phyloP scores from a whole-genome alignment of 2,329 filamentous ascomycete genomes.

The Talaromyces sp. region DNA sequence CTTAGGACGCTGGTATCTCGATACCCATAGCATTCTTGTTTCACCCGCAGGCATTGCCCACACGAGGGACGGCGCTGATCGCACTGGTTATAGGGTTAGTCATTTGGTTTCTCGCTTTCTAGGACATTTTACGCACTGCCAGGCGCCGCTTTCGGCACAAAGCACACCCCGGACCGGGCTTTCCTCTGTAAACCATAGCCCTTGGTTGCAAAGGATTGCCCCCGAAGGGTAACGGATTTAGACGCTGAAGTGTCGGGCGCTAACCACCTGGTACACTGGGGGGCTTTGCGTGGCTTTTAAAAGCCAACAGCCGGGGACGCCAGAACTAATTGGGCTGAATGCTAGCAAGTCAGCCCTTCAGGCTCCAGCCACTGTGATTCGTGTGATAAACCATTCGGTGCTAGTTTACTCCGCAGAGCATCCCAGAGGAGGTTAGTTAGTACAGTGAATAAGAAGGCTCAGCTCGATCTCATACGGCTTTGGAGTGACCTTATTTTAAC shows the following conservation, averaged over 20 bases:
- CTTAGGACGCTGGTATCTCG: constrained; percentile 14
- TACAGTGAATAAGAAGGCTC: too few relatives aligned
- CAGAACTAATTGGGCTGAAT: neutral
- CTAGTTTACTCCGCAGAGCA: neutral
- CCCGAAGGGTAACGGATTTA: constrained; percentile 11
- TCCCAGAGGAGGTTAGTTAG: neutral
- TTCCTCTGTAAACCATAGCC: constrained; percentile 7
- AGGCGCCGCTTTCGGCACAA: constrained; percentile 13
- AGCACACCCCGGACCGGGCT: constrained; percentile 12
- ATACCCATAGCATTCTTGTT: constrained; percentile 17
- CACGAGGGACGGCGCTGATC: constrained; percentile 17
- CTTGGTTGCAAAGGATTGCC: neutral
- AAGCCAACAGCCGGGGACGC: too few relatives aligned
- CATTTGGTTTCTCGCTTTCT: neutral
- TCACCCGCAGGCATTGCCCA: constrained; percentile 15
- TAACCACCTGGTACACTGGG: neutral
- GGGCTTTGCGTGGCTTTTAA: neutral
- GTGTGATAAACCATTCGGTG: neutral
- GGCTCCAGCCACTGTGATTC: neutral
- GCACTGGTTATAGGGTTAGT: constrained; percentile 13
- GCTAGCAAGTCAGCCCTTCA: neutral
- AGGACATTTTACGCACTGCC: constrained; percentile 3
- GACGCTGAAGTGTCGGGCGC: neutral
- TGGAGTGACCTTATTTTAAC: too few relatives aligned
- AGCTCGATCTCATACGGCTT: too few relatives aligned